These are phyloP conservation scores for Saksenaea oblongispora DNA, from an alignment of 371 early-diverging fungal genomes.

Conservation along the genomic window DNA sequence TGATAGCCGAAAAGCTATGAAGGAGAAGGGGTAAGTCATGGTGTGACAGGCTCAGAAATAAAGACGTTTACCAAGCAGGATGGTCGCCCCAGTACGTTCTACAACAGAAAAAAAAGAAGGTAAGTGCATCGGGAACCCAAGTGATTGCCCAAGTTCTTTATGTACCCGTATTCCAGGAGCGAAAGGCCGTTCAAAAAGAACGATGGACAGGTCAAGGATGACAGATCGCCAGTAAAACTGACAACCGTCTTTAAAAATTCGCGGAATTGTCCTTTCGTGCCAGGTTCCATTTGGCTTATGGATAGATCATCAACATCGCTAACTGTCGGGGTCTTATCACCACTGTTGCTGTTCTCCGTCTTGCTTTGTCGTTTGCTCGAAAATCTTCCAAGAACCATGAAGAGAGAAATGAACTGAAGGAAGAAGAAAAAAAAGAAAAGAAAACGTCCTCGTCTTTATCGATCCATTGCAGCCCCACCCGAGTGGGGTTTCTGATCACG, in stretches of 20 bases:
- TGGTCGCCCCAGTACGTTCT: slow-evolving; percentile 25
- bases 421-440: not conserved
- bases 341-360: not conserved
- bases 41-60: not conserved
- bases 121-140: not conserved
- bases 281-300: slow-evolving; percentile 30
- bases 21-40: not conserved
- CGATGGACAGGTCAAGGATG: slow-evolving; percentile 72
- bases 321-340: slow-evolving; percentile 25
- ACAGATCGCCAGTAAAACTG: slow-evolving; percentile 75
- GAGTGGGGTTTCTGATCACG: too few relatives aligned
- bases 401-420: not conserved
- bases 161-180: slow-evolving; percentile 72
- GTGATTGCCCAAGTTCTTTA: not conserved
- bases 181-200: slow-evolving; percentile 72
- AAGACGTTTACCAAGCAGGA: slow-evolving; percentile 13
- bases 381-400: not conserved
- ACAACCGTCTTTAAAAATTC: slow-evolving; percentile 55
- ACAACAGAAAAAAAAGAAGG: too few relatives aligned
- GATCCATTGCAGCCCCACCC: too few relatives aligned
- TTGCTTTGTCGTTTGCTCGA: not conserved
- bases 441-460: not conserved
- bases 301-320: slow-evolving; percentile 36
- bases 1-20: slow-evolving; percentile 41
- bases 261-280: slow-evolving; percentile 33